Conservation (phyloP, 2,329 filamentous ascomycete species). For the Apiospora phragmitis region DNA sequence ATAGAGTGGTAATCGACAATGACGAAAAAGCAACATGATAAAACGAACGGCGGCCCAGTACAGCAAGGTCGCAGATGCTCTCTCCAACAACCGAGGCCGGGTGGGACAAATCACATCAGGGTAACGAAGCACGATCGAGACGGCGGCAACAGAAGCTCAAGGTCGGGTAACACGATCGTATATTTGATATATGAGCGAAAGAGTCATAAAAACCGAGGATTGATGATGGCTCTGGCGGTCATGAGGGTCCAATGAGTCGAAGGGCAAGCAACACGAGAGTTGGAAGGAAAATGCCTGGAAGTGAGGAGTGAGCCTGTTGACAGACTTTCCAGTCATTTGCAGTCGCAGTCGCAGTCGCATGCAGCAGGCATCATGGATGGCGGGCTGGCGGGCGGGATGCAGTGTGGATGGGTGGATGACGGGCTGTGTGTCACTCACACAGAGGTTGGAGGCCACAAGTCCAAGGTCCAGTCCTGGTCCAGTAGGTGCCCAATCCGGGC, state of each 20-base stretch:
- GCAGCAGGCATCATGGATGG: constrained; percentile 16
- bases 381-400: not conserved
- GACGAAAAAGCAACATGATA: not conserved
- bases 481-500: not conserved
- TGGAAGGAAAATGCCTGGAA: not conserved
- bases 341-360: not conserved
- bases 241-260: not conserved
- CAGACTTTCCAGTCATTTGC: not conserved
- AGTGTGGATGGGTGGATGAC: constrained; percentile 2
- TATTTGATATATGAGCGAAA: constrained; percentile 5
- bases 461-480: not conserved
- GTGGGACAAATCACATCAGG: constrained; percentile 8
- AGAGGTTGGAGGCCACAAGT: not conserved
- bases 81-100: not conserved
- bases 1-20: too few relatives aligned
- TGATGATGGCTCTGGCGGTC: not conserved
- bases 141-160: constrained; percentile 7
- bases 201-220: not conserved
- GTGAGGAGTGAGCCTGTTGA: not conserved
- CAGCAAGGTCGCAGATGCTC: not conserved
- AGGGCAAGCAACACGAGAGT: not conserved
- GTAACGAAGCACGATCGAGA: constrained; percentile 3
- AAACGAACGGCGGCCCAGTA: not conserved
- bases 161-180: not conserved
- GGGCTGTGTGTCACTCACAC: constrained; percentile 5